Percentiles rank a stretch among this genome's conserved stretches.
Conservation (phyloP, 2,329 filamentous ascomycete genomes). For the Cryphonectria nitschkei region DNA sequence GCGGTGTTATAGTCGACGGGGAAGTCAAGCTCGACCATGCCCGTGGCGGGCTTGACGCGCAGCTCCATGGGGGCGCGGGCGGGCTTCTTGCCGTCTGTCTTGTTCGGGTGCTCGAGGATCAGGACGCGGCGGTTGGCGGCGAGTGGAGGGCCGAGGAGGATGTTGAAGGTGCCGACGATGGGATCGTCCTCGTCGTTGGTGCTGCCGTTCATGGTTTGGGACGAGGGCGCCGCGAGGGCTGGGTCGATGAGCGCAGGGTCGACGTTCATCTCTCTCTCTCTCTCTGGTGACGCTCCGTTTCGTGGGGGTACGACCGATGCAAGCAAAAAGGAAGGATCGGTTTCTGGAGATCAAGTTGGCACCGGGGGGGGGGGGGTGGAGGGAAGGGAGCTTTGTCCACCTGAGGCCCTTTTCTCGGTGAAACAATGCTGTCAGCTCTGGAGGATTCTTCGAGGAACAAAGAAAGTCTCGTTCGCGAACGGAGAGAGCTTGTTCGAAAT, state of each 20-base stretch:
- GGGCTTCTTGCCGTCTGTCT: slow-evolving; percentile 59
- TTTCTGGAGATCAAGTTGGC: background rate
- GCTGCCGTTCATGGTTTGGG: background rate
- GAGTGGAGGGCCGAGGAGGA: slow-evolving; percentile 80
- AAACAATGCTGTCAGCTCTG: background rate
- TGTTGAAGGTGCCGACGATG: slow-evolving; percentile 75
- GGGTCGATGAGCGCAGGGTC: slow-evolving; percentile 26
- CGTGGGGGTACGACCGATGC: background rate
- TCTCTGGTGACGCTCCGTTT: background rate
- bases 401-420: background rate
- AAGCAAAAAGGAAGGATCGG: background rate
- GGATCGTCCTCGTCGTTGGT: slow-evolving; percentile 60
- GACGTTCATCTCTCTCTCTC: slow-evolving; percentile 18
- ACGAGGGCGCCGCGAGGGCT: slow-evolving; percentile 18
- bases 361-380: too few relatives aligned
- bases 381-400: background rate
- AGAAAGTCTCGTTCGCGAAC: background rate
- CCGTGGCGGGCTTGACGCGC: slow-evolving; percentile 79
- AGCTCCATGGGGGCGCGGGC: slow-evolving; percentile 67
- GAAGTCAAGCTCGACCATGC: slow-evolving; percentile 91
- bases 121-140: slow-evolving; percentile 68
- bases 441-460: background rate
- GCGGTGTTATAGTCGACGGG: slow-evolving; percentile 72
- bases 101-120: slow-evolving; percentile 88
- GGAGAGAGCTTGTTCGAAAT: background rate